phyloP scores from a whole-genome alignment of 352 stramenopile genomes.

The Globisporangium emineosum region DNA sequence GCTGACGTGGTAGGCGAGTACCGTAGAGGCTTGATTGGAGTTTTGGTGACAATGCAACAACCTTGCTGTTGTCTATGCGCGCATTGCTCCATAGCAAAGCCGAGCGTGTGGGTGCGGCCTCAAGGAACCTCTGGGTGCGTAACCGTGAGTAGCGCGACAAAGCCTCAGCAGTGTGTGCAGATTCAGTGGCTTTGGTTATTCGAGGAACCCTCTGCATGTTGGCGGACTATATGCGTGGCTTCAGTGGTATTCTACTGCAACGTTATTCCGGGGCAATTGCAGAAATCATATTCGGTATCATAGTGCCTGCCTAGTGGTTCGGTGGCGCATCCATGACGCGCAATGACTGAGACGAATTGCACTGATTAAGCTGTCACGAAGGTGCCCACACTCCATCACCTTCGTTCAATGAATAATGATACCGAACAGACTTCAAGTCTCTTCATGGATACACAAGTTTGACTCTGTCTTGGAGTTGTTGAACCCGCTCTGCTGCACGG shows the following conservation, averaged over 20 bases:
- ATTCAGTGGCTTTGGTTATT: no score
- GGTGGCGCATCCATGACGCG: background rate
- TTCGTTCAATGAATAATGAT: slow-evolving; percentile 1
- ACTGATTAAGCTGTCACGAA: background rate
- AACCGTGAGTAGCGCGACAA: background rate
- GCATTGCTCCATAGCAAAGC: background rate
- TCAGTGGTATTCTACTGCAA: no score
- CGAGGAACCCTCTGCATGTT: no score
- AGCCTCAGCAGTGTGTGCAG: no score
- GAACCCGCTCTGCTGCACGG: background rate
- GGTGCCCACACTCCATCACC: slow-evolving; percentile 4
- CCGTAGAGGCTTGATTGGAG: background rate
- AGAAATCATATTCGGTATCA: background rate
- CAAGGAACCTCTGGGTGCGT: background rate
- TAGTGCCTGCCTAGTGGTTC: background rate
- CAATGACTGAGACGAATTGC: background rate
- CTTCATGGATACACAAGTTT: background rate
- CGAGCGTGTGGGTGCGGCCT: background rate
- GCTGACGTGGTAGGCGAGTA: background rate
- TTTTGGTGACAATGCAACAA: slow-evolving; percentile 1
- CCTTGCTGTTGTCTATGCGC: background rate
- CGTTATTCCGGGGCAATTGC: no score
- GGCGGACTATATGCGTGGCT: background rate
- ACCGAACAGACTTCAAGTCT: background rate
- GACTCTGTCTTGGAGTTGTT: background rate